These are phyloP conservation scores for Boletus hoseneyae DNA, from an alignment of 1,284 basidiomycete species.

Conservation along the genomic window DNA sequence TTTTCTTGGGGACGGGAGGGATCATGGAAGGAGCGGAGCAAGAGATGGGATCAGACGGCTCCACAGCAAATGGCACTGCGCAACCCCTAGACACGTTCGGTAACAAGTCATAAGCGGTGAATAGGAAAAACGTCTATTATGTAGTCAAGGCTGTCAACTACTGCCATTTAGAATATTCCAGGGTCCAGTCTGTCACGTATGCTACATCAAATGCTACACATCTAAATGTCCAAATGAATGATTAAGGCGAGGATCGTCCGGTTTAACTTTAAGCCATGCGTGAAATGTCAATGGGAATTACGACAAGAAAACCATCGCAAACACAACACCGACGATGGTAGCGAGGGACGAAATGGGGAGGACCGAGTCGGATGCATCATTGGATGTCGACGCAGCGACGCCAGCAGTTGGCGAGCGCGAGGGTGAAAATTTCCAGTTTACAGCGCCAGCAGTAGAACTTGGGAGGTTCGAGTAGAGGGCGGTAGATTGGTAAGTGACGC, in stretches of 20 bases:
- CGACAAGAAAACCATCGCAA: conserved; percentile 45
- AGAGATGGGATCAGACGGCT: background rate
- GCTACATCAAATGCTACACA: background rate
- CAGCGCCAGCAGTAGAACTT: conserved; percentile 11
- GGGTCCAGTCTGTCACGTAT: background rate
- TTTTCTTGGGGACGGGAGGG: conserved; percentile 35
- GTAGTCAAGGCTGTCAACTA: background rate
- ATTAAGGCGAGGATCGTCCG: background rate
- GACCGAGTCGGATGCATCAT: conserved; percentile 35
- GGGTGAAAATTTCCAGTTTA: conserved; percentile 12
- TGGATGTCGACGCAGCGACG: conserved; percentile 28
- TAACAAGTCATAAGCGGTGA: background rate
- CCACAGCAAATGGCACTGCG: conserved; percentile 10
- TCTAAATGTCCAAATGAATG: background rate
- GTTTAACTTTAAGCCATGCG: no score
- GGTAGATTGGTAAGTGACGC: conserved; percentile 52
- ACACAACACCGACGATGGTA: conserved; percentile 39
- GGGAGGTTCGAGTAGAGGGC: conserved; percentile 42
- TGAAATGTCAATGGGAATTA: conserved; percentile 15
- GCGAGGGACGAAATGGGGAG: conserved; percentile 39
- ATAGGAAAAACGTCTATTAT: background rate
- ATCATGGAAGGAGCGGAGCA: conserved; percentile 22
- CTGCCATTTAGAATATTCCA: background rate
- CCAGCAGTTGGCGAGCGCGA: conserved; percentile 21
- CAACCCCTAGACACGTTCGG: conserved; percentile 12